Percentiles rank a stretch among this genome's conserved stretches.
Conservation (phyloP, 495 filamentous ascomycete genomes). For the Talaromyces stipitatus region DNA sequence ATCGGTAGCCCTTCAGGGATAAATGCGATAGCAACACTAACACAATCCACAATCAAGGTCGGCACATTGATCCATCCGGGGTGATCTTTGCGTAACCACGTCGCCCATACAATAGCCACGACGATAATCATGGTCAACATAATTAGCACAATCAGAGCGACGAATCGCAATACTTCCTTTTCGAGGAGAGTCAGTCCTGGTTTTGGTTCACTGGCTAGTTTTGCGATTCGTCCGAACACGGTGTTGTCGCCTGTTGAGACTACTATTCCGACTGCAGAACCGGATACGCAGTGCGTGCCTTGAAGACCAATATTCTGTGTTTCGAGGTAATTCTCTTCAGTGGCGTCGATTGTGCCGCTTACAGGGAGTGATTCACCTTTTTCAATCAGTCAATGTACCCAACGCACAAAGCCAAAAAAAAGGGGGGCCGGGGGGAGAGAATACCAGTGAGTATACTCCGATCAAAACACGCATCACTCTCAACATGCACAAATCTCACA, state of each 20-base stretch:
- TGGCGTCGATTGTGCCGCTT: conserved; percentile 49
- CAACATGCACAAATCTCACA: conserved; percentile 56
- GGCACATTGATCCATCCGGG: conserved; percentile 61
- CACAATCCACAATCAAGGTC: conserved; percentile 56
- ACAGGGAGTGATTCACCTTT: conserved; percentile 55
- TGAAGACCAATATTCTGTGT: conserved; percentile 66
- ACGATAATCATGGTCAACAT: conserved; percentile 48
- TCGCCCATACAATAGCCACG: conserved; percentile 53
- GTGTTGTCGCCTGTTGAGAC: conserved; percentile 52
- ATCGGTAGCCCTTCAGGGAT: conserved; percentile 68
- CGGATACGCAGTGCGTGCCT: conserved; percentile 61
- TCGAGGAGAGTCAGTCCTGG: conserved; percentile 57
- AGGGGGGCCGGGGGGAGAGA: too few relatives aligned
- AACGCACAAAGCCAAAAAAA: neutral
- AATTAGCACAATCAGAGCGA: conserved; percentile 48
- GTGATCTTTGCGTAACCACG: conserved; percentile 54
- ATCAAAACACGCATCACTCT: conserved; percentile 63
- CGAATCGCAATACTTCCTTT: conserved; percentile 60
- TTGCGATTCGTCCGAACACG: conserved; percentile 63
- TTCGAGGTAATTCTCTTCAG: conserved; percentile 66
- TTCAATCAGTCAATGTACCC: neutral
- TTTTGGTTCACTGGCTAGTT: conserved; percentile 57
- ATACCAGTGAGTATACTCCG: conserved; percentile 61
- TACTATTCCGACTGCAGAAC: conserved; percentile 55
- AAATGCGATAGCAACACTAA: conserved; percentile 64